Base-by-base conservation (phyloP, 176 grass and related monocot genomes). In the Typha latifolia region DNA sequence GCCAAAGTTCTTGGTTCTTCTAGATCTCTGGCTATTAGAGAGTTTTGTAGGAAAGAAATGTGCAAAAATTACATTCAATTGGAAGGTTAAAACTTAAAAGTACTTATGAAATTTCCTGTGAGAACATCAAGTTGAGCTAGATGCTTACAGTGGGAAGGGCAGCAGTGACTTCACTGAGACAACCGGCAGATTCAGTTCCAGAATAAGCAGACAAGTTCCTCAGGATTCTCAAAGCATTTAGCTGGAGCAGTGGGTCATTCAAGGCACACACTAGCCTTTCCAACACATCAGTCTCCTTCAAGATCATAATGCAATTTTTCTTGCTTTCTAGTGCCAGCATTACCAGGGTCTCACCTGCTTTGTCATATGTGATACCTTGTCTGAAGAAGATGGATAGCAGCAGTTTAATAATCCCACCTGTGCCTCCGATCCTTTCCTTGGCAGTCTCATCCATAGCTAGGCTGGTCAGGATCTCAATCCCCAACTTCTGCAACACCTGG, bases 211-310 rank as follows among this genome's bases (percentile, higher is more conserved):
- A 77, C 74, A 82, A 52, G 43, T 82, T 82, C 22, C 67, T 47
- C 22, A 82, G 63, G 29, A 77, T 82, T 62, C 73, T 72, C 24
- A 61, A 61, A 26, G 80, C 80, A 66, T 82, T 72, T 61, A 72
- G 3, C 14, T 12, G 49, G 0, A 77, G 62, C 23, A 57, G 31
- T 24, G 16, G 68, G 20, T 68, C 43, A 12, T 8, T 50, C 31
- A 82, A 23, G 14, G 49, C 49, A 4, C 3, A 0, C 2, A 53
- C 18, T 23, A 69, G 67, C 26, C 14, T 32, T 1, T 32, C 15
- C 67, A 67, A 3, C 12, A 20, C 67, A 48, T 32, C 49, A 7
- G 14, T 26, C 15, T 61, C 77, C 29, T 23, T 66, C 52, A 80
- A 47, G 19, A 80, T 61, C 20, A 37, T 15, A 12, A 55, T 2